Evolutionary conservation across 2,329 filamentous ascomycete species (phyloP).

Genomic region (Fusarium sp.): DNA sequence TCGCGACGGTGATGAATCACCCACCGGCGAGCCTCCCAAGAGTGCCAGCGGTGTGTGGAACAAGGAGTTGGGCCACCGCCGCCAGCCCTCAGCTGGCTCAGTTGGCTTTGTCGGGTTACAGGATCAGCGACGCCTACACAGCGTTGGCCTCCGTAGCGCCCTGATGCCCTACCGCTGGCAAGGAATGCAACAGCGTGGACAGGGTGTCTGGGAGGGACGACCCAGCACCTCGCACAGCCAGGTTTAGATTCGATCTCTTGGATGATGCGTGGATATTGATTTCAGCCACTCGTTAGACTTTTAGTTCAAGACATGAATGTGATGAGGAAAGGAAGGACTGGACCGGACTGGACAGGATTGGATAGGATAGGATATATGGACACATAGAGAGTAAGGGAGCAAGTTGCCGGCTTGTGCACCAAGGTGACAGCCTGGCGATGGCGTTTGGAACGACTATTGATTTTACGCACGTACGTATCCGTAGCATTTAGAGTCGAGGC

Average conservation of each 20-base stretch:
- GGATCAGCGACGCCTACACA: slow-evolving; percentile 40
- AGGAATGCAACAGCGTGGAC: slow-evolving; percentile 33
- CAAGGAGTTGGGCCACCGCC: slow-evolving; percentile 29
- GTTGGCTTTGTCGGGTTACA: slow-evolving; percentile 43
- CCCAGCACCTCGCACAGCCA: slow-evolving; percentile 43
- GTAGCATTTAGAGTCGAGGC: slow-evolving; percentile 27
- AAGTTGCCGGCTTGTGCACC: slow-evolving; percentile 13
- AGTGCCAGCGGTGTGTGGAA: slow-evolving; percentile 31
- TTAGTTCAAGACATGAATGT: background rate
- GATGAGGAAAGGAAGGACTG: slow-evolving; percentile 6
- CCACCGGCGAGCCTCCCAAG: slow-evolving; percentile 35
- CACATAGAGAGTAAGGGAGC: slow-evolving; percentile 14
- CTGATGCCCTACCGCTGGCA: slow-evolving; percentile 45
- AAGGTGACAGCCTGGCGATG: slow-evolving; percentile 23
- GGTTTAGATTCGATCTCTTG: slow-evolving; percentile 15
- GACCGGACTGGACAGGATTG: background rate
- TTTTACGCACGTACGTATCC: slow-evolving; percentile 25
- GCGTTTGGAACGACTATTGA: slow-evolving; percentile 29
- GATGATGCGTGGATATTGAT: background rate
- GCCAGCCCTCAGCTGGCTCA: slow-evolving; percentile 42
- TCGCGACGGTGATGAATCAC: slow-evolving; percentile 34
- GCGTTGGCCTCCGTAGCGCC: slow-evolving; percentile 43
- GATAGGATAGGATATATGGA: background rate
- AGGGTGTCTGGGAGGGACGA: slow-evolving; percentile 38
- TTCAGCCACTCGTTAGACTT: slow-evolving; percentile 4